A percentile compares a stretch with the other conserved stretches of the same genome.
Conservation (phyloP, 2,329 filamentous ascomycete genomes). For the Didymella pomorum region DNA sequence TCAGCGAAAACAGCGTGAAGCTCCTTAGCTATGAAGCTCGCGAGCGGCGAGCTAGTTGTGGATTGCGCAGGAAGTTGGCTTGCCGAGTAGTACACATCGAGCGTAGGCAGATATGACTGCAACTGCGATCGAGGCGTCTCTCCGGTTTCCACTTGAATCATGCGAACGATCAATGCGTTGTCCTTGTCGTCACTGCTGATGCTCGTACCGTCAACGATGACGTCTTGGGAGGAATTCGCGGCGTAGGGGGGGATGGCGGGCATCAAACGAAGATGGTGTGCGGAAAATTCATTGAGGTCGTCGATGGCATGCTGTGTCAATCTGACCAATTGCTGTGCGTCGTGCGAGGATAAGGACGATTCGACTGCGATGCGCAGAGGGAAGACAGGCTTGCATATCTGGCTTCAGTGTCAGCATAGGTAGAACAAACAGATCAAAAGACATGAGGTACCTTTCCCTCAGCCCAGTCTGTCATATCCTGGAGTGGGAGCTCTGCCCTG, state of each 20-base stretch:
- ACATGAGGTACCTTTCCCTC: conserved; percentile 74
- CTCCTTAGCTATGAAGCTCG: conserved; percentile 79
- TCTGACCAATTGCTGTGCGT: conserved; percentile 76
- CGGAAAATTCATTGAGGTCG: conserved; percentile 83
- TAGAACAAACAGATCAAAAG: neutral
- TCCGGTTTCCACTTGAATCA: conserved; percentile 68
- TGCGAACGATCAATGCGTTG: conserved; percentile 73
- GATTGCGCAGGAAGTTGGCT: conserved; percentile 72
- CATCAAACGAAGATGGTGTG: conserved; percentile 80
- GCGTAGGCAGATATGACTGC: conserved; percentile 71
- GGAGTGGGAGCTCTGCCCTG: conserved; percentile 80
- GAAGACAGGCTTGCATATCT: conserved; percentile 90
- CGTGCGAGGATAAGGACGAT: conserved; percentile 70
- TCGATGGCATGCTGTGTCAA: conserved; percentile 88
- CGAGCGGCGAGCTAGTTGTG: conserved; percentile 75
- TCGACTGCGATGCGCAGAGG: conserved; percentile 83
- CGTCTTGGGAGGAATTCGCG: conserved; percentile 44
- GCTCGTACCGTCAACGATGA: conserved; percentile 39
- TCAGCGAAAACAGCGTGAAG: conserved; percentile 82
- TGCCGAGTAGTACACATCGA: conserved; percentile 80
- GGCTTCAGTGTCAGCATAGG: conserved; percentile 20
- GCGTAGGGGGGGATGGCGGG: conserved; percentile 54
- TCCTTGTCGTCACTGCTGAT: conserved; percentile 52
- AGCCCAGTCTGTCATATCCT: conserved; percentile 89
- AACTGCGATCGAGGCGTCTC: conserved; percentile 66